phyloP scores from a whole-genome alignment of 768 basidiomycete species.

The Nidula microcarpa region DNA sequence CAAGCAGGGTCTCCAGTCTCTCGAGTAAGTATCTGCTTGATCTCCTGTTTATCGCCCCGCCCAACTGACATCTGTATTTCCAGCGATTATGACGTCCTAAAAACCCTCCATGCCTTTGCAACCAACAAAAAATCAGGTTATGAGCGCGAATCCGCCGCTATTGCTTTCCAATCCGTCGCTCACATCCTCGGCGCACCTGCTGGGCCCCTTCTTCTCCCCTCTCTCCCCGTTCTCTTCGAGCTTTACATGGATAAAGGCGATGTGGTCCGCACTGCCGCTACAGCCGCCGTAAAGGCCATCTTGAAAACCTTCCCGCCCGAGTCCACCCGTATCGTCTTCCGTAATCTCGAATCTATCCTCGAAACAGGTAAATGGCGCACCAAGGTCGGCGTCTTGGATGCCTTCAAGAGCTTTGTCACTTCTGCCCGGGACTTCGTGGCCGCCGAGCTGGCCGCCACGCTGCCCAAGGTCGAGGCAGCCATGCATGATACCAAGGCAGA shows the following conservation, averaged over 20 bases:
- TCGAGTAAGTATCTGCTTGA: slow-evolving; percentile 40
- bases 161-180: slow-evolving; percentile 76
- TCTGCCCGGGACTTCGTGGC: slow-evolving; percentile 75
- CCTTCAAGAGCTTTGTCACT: slow-evolving; percentile 71
- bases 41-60: not conserved
- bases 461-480: slow-evolving; percentile 83
- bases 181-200: slow-evolving; percentile 63
- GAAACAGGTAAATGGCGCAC: slow-evolving; percentile 90
- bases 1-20: slow-evolving; percentile 57
- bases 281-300: slow-evolving; percentile 77
- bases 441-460: slow-evolving; percentile 72
- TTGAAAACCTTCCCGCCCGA: slow-evolving; percentile 84
- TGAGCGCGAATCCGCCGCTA: slow-evolving; percentile 83
- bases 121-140: slow-evolving; percentile 85
- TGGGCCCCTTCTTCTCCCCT: slow-evolving; percentile 74
- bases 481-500: slow-evolving; percentile 98
- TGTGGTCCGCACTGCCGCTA: slow-evolving; percentile 81
- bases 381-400: slow-evolving; percentile 91
- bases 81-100: slow-evolving; percentile 62
- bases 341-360: slow-evolving; percentile 67
- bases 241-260: slow-evolving; percentile 94
- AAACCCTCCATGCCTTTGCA: slow-evolving; percentile 64
- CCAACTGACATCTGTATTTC: not conserved
- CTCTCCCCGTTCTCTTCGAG: slow-evolving; percentile 75
- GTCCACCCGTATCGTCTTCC: slow-evolving; percentile 65